A percentile compares a stretch with the other conserved stretches of the same genome.
Conservation (phyloP, 1,139 yeast genomes). For the Lodderomyces parapsilosis region DNA sequence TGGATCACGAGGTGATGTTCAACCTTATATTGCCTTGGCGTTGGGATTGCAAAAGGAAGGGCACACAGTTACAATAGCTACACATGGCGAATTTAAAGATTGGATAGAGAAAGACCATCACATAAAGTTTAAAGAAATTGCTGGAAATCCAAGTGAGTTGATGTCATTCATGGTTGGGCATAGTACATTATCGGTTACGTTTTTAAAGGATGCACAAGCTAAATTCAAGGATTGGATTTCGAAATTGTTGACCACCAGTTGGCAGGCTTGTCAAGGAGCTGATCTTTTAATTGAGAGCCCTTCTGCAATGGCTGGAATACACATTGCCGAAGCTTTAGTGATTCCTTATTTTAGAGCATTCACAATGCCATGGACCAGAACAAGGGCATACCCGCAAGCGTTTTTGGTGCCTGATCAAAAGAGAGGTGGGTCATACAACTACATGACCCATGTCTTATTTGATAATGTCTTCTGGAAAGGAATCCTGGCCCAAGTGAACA, state of each 20-base stretch:
- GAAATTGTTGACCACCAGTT: constrained; percentile 65
- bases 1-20: constrained; percentile 96
- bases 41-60: constrained; percentile 78
- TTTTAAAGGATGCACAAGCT: constrained; percentile 76
- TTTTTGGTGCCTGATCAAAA: constrained; percentile 92
- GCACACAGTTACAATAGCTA: constrained; percentile 78
- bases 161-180: constrained; percentile 93
- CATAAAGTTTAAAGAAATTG: constrained; percentile 67
- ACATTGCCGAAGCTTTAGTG: constrained; percentile 86
- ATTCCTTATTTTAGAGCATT: constrained; percentile 93
- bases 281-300: constrained; percentile 92
- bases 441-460: constrained; percentile 86
- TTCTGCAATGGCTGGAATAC: constrained; percentile 93
- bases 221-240: constrained; percentile 80
- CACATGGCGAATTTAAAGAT: constrained; percentile 75
- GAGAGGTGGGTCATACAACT: constrained; percentile 89
- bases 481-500: constrained; percentile 81
- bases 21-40: constrained; percentile 90
- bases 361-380: constrained; percentile 98
- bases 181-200: constrained; percentile 81
- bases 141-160: constrained; percentile 90
- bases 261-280: constrained; percentile 83
- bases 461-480: constrained; percentile 95
- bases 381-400: constrained; percentile 95
- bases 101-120: constrained; percentile 68